Percentiles rank a stretch among this genome's conserved stretches.
Evolutionary conservation across 2,329 filamentous ascomycete species (phyloP).

Genomic region (Graphilbum sp.): DNA sequence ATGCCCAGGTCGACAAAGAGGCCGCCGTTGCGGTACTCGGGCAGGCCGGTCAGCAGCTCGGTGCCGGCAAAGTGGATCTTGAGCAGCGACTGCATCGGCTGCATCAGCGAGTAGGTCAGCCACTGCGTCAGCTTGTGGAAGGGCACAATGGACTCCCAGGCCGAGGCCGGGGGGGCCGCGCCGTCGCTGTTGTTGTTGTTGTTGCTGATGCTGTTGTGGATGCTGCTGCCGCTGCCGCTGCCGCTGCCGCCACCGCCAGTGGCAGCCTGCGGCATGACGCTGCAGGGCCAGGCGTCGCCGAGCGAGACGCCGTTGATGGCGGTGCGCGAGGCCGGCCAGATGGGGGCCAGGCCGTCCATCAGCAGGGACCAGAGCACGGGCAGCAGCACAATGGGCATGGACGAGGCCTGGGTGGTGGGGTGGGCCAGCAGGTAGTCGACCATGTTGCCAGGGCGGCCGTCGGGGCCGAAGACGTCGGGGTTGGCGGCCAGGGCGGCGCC

Average conservation of each 20-base stretch:
- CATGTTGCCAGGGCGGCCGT: slow-evolving; percentile 84
- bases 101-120: slow-evolving; percentile 79
- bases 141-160: slow-evolving; percentile 58
- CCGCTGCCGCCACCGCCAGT: slow-evolving; percentile 3
- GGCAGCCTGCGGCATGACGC: slow-evolving; percentile 51
- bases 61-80: slow-evolving; percentile 37
- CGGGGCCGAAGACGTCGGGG: slow-evolving; percentile 66
- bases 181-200: too few relatives aligned
- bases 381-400: slow-evolving; percentile 70
- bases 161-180: too few relatives aligned
- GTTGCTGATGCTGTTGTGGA: too few relatives aligned
- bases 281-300: slow-evolving; percentile 89
- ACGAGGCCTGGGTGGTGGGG: slow-evolving; percentile 74
- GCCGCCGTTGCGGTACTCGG: slow-evolving; percentile 85
- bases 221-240: slow-evolving; percentile 15
- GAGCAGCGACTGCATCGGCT: slow-evolving; percentile 39
- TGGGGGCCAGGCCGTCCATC: slow-evolving; percentile 69
- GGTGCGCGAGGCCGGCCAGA: slow-evolving; percentile 81
- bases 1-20: slow-evolving; percentile 75
- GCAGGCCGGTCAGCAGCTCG: slow-evolving; percentile 71
- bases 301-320: slow-evolving; percentile 74
- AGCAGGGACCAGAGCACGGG: slow-evolving; percentile 83
- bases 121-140: slow-evolving; percentile 72
- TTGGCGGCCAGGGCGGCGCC: slow-evolving; percentile 59
- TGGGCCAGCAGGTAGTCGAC: slow-evolving; percentile 90